Evolutionary conservation across 116 monocot genomes (phyloP).

Genomic region (Zostera marina): DNA sequence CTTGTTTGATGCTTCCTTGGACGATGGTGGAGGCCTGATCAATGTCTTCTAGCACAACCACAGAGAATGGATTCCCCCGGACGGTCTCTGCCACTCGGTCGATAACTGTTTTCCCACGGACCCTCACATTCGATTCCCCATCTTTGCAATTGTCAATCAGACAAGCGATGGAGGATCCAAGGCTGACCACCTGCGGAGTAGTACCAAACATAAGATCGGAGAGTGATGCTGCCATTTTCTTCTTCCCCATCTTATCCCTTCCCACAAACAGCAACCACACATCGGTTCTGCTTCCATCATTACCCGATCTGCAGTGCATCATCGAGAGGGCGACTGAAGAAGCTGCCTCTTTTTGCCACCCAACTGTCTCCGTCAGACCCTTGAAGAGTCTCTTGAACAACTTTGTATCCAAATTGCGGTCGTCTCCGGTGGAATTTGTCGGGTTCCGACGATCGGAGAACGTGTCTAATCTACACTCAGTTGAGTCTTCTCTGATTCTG

Average conservation of each 20-base stretch:
- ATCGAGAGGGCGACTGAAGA: conserved; percentile 39
- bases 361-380: conserved; percentile 54
- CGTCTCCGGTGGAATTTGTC: conserved; percentile 5
- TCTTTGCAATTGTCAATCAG: background rate
- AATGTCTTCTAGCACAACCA: conserved; percentile 40
- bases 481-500: conserved; percentile 5
- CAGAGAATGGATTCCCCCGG: conserved; percentile 36
- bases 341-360: conserved; percentile 78
- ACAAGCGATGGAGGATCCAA: conserved; percentile 10
- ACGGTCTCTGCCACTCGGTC: conserved; percentile 41
- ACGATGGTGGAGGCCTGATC: conserved; percentile 25
- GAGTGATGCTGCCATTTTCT: conserved; percentile 43
- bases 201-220: conserved; percentile 33
- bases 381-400: conserved; percentile 59
- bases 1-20: conserved; percentile 26
- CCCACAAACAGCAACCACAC: conserved; percentile 74
- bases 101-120: conserved; percentile 28
- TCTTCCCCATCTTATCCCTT: conserved; percentile 53
- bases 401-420: conserved; percentile 20
- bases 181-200: conserved; percentile 5
- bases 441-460: conserved; percentile 11
- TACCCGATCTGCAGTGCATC: conserved; percentile 37
- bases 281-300: conserved; percentile 30
- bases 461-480: conserved; percentile 11
- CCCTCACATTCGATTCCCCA: conserved; percentile 10